Base-by-base conservation (phyloP, 78 protist genomes). In the Dictyostelium firmibasis region DNA sequence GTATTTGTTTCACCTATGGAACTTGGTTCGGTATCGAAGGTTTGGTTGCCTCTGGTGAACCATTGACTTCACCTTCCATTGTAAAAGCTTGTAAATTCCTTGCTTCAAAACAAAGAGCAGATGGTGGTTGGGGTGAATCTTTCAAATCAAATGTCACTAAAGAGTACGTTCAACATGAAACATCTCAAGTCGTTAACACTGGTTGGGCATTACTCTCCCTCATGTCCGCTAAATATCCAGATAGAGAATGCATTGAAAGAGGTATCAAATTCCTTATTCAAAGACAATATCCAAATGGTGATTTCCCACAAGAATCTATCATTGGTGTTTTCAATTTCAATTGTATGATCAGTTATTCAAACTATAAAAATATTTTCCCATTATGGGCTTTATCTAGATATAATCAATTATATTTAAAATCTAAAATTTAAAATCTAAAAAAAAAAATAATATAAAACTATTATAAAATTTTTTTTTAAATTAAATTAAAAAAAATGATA, bases 1-100 rank as follows among this genome's bases (percentile, higher is more conserved):
- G 96, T 47, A 86, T 98, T 74, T 98, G 99, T 92, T 98, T 98
- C 97, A 98, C 99, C 38, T 98, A 98, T 82, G 99, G 98, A 31
- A 76, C 98, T 2, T 97, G 98, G 98, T 98, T 98, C 77, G 99
- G 97, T 23, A 53, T 98, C 36, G 97, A 93, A 69, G 98, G 95
- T 27, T 85, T 96, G 13, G 91, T 83, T 14, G 95, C 96, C 2
- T 85, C 95, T 11, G 97, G 98, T 18, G 84, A 94, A 67, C 86
- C 91, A 62, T 36, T 83, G 11, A 41, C 18, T n/a, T 70, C 86
- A 18, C 92, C 92, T 25, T 6, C 23, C 20, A 25, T 97, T 6
- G 43, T 64, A 9, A 50, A 60, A 8, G 98, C 97, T 4, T 97
- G 98, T 36, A 92, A 38, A 20, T 98, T 98, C 77, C 91, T 98